These are phyloP conservation scores for Nicotiana tomentosiformis DNA, from an alignment of 257 asterid species.

Conservation along the genomic window DNA sequence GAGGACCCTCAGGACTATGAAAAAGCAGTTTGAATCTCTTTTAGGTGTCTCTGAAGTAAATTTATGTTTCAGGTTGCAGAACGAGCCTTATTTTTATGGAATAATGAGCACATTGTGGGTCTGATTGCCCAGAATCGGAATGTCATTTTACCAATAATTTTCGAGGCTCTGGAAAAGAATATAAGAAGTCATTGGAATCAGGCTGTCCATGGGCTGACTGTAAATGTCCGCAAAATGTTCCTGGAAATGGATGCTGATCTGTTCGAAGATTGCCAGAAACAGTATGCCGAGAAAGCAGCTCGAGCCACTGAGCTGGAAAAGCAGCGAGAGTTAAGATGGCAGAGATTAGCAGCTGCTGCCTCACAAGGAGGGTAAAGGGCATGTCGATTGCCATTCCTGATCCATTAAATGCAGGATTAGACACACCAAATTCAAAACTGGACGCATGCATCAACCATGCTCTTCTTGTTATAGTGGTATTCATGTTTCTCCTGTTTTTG, in stretches of 20 bases:
- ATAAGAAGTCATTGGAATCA: conserved; percentile 76
- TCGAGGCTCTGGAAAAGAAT: conserved; percentile 66
- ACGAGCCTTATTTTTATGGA: conserved; percentile 75
- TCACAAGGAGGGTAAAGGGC: conserved; percentile 30
- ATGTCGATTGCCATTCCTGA: background rate
- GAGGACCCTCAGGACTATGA: background rate
- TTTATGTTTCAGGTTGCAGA: conserved; percentile 66
- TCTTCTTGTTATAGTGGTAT: conserved; percentile 26
- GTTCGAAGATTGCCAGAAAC: conserved; percentile 63
- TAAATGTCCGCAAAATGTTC: conserved; percentile 63
- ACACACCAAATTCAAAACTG: conserved; percentile 5
- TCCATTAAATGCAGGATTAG: conserved; percentile 8
- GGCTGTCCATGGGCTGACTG: conserved; percentile 58
- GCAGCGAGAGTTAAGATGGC: conserved; percentile 62
- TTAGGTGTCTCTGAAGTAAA: background rate
- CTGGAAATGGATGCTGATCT: conserved; percentile 65
- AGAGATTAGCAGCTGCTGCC: conserved; percentile 55
- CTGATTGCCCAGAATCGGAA: conserved; percentile 64
- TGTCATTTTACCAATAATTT: conserved; percentile 62
- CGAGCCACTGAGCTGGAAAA: conserved; percentile 37
- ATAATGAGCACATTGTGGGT: conserved; percentile 54
- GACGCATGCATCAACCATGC: conserved; percentile 18
- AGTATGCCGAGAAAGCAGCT: conserved; percentile 48
- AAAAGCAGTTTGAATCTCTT: background rate
- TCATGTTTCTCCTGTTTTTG: conserved; percentile 21